Conservation (phyloP, 495 filamentous ascomycete genomes). For the Penicillium flavigenum region DNA sequence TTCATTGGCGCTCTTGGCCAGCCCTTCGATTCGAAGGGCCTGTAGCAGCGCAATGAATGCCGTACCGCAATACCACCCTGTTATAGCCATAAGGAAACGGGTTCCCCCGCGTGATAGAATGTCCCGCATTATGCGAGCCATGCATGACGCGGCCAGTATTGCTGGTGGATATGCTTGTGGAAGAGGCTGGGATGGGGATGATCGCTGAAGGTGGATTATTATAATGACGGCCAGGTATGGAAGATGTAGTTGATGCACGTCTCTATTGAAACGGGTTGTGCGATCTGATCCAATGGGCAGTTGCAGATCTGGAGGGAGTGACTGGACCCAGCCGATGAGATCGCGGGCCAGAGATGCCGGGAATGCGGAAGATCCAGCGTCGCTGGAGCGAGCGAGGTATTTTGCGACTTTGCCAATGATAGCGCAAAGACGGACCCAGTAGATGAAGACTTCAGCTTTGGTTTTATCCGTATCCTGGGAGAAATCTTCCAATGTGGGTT, state of each 20-base stretch:
- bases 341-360: constrained; percentile 30
- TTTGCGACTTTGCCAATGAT: constrained; percentile 38
- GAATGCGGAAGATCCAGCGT: constrained; percentile 14
- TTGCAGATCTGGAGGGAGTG: constrained; percentile 31
- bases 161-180: constrained; percentile 36
- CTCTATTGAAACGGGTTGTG: constrained; percentile 32
- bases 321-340: constrained; percentile 32
- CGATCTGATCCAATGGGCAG: constrained; percentile 29
- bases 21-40: constrained; percentile 27
- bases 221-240: constrained; percentile 40
- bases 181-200: constrained; percentile 24
- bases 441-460: constrained; percentile 36
- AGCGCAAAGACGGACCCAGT: constrained; percentile 35
- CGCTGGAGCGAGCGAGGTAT: constrained; percentile 22
- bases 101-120: constrained; percentile 34
- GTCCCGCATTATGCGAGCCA: constrained; percentile 35
- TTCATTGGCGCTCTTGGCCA: constrained; percentile 31
- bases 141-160: constrained; percentile 37
- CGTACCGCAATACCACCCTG: constrained; percentile 39
- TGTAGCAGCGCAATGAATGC: constrained; percentile 39
- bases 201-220: constrained; percentile 34
- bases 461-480: constrained; percentile 12
- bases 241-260: constrained; percentile 38
- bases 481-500: constrained; percentile 35
- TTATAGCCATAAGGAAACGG: constrained; percentile 40